phyloP scores from a whole-genome alignment of 2,329 filamentous ascomycete genomes.

The Plectosphaerella cucumerina region DNA sequence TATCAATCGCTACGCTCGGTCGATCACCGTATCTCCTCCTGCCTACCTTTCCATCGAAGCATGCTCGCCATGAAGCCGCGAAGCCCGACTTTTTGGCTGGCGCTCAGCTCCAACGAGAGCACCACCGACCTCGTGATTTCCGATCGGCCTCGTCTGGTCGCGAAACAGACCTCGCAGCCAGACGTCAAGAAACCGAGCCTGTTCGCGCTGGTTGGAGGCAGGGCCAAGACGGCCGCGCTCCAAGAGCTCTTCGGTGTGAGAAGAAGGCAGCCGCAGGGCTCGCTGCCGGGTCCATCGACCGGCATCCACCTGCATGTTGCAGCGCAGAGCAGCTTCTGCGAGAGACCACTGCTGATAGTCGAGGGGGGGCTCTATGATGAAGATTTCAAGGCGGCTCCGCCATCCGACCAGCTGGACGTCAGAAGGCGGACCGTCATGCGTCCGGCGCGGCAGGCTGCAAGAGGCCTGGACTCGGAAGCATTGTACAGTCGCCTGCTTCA shows the following conservation, averaged over 20 bases:
- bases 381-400: not conserved
- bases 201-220: not conserved
- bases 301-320: not conserved
- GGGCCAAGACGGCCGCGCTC: not conserved
- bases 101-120: not conserved
- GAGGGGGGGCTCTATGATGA: not conserved
- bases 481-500: constrained; percentile 3
- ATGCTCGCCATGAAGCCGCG: not conserved
- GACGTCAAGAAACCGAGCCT: not conserved
- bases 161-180: not conserved
- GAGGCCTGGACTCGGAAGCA: not conserved
- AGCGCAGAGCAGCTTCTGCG: not conserved
- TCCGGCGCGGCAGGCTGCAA: not conserved
- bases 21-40: not conserved
- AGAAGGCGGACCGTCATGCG: not conserved
- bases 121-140: not conserved
- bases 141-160: not conserved
- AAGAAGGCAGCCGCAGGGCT: not conserved
- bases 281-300: not conserved
- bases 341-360: not conserved
- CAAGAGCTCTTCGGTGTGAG: not conserved
- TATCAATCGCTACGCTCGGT: not conserved
- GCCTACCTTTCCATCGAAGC: too few species aligned
- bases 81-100: not conserved
- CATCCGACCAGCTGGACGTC: not conserved